These are phyloP conservation scores for Backusella westeae DNA, from an alignment of 192 early-diverging fungal genomes.

Conservation along the genomic window DNA sequence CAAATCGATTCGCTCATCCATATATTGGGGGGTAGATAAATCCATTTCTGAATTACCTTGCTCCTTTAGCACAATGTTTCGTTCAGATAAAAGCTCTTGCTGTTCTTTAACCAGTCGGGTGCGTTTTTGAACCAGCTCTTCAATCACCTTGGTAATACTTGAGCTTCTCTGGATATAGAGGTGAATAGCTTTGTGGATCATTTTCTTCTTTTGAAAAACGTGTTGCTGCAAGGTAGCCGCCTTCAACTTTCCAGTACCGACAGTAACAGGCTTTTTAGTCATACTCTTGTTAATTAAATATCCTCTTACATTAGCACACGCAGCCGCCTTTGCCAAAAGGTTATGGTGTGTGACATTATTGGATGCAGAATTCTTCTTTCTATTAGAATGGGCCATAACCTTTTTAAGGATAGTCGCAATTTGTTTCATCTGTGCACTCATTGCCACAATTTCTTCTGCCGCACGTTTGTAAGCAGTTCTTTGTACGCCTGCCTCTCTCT, in stretches of 20 bases:
- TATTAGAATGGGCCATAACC: background rate
- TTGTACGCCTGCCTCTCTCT: slow-evolving; percentile 12
- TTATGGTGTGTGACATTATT: background rate
- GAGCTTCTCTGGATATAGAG: background rate
- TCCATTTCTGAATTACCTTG: background rate
- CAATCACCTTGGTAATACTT: background rate
- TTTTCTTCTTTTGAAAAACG: slow-evolving; percentile 5
- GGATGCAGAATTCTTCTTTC: background rate
- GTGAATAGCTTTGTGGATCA: slow-evolving; percentile 4
- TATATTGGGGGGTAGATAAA: slow-evolving; percentile 18
- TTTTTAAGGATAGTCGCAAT: slow-evolving; percentile 6
- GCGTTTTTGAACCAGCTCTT: slow-evolving; percentile 13
- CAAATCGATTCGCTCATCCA: slow-evolving; percentile 34
- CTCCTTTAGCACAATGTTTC: slow-evolving; percentile 7
- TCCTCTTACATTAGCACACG: slow-evolving; percentile 16
- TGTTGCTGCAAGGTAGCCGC: slow-evolving; percentile 17
- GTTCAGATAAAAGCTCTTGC: slow-evolving; percentile 22
- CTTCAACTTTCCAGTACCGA: background rate
- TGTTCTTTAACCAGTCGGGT: slow-evolving; percentile 14
- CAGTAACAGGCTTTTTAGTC: background rate
- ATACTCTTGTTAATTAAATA: slow-evolving; percentile 11
- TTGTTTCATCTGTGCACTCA: slow-evolving; percentile 9
- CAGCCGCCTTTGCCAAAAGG: slow-evolving; percentile 13
- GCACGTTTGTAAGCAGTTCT: slow-evolving; percentile 11
- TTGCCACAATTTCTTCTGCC: slow-evolving; percentile 2